phyloP scores from a whole-genome alignment of 139 green algal genomes.

The Coccomyxa sp. region DNA sequence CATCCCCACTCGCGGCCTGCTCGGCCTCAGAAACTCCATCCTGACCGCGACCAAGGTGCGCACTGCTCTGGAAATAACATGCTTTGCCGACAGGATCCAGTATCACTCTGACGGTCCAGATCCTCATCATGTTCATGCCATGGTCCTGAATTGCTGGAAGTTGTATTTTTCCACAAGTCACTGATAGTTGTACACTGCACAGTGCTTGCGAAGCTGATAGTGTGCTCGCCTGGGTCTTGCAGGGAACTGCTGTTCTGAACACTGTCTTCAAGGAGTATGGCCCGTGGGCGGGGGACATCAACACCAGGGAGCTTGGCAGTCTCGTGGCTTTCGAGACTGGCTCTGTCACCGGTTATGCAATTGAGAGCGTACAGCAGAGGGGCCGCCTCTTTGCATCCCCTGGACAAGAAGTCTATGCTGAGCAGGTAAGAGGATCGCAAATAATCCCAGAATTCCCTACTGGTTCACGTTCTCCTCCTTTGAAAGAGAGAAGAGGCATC shows the following conservation, averaged over 20 bases:
- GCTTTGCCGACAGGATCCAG: no score
- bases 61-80: background rate
- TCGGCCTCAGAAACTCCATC: slow-evolving; percentile 87
- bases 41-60: slow-evolving; percentile 79
- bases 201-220: no score
- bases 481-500: background rate
- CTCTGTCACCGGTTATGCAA: slow-evolving; percentile 61
- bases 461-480: background rate
- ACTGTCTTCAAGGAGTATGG: slow-evolving; percentile 82
- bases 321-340: slow-evolving; percentile 88
- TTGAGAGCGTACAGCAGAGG: slow-evolving; percentile 85
- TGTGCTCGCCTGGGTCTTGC: background rate
- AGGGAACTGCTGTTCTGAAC: slow-evolving; percentile 93
- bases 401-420: slow-evolving; percentile 89
- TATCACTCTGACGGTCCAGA: no score
- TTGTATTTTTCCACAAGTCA: background rate
- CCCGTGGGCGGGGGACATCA: slow-evolving; percentile 72
- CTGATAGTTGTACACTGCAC: no score
- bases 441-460: background rate
- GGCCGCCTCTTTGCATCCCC: slow-evolving; percentile 85
- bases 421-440: slow-evolving; percentile 53
- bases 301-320: slow-evolving; percentile 84
- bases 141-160: background rate
- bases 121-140: background rate
- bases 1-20: slow-evolving; percentile 78